Evolutionary conservation across 306 rosid genomes (phyloP).

Genomic region (Ormosia semicastrata): DNA sequence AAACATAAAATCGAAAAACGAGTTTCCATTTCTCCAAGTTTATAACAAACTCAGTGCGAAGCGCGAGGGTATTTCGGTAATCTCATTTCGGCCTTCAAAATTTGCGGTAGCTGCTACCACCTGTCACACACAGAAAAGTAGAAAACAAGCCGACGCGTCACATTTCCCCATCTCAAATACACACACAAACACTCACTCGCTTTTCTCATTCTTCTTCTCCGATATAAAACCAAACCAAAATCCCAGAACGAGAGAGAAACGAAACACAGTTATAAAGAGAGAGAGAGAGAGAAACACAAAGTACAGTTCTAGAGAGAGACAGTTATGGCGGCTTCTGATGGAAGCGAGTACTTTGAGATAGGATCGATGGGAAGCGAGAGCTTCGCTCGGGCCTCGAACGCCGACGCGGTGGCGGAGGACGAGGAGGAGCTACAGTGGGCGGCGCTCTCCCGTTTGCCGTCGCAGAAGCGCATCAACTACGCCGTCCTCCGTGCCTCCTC

Average conservation of each 20-base stretch:
- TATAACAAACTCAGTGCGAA: neutral
- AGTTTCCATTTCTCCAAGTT: neutral
- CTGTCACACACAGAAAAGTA: neutral
- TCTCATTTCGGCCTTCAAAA: neutral
- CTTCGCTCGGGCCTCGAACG: constrained; percentile 66
- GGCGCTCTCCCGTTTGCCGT: constrained; percentile 65
- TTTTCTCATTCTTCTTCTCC: neutral
- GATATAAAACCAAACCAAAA: neutral
- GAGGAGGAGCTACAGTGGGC: constrained; percentile 76
- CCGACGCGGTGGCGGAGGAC: constrained; percentile 58
- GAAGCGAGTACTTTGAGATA: constrained; percentile 71
- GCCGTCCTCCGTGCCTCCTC: constrained; percentile 49
- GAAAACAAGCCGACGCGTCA: neutral
- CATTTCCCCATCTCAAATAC: neutral
- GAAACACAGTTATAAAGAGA: neutral
- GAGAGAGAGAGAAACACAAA: neutral
- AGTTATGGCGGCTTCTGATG: constrained; percentile 77
- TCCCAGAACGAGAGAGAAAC: neutral
- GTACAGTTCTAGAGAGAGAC: neutral
- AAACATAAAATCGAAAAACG: neutral
- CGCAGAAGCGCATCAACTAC: constrained; percentile 49
- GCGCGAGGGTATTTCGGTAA: neutral
- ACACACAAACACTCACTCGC: neutral
- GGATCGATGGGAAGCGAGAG: constrained; percentile 22
- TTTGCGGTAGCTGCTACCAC: neutral